Conservation (phyloP, 1,139 yeast genomes). For the Pichia sp. region DNA sequence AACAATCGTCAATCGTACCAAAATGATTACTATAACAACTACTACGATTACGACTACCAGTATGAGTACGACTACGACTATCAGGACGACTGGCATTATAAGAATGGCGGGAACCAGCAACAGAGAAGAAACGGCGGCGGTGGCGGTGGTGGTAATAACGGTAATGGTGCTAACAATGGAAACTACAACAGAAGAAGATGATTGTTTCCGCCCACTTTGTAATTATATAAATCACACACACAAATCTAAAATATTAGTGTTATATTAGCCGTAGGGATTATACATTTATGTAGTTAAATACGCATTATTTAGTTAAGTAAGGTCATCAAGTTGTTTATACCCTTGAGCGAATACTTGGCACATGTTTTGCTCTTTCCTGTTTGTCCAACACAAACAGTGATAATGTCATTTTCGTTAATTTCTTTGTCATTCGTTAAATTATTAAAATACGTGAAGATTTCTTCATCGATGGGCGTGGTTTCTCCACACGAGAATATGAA, state of each 20-base stretch:
- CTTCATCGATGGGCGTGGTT: constrained; percentile 67
- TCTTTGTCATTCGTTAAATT: constrained; percentile 18
- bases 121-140: neutral
- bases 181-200: constrained; percentile 6
- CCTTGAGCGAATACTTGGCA: constrained; percentile 71
- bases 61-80: constrained; percentile 2
- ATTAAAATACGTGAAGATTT: constrained; percentile 61
- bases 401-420: constrained; percentile 39
- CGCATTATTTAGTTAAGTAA: constrained; percentile 41
- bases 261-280: too few relatives aligned
- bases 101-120: neutral
- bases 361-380: constrained; percentile 30
- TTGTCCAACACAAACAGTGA: constrained; percentile 70
- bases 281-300: too few relatives aligned
- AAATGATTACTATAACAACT: neutral
- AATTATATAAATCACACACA: neutral
- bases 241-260: too few relatives aligned
- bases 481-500: constrained; percentile 65
- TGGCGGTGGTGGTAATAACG: neutral
- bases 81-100: constrained; percentile 5
- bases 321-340: constrained; percentile 72
- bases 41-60: neutral
- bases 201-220: too few relatives aligned
- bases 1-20: neutral
- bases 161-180: neutral